Evolutionary conservation across 129 eudicot species (phyloP).

Genomic region (Centella asiatica): DNA sequence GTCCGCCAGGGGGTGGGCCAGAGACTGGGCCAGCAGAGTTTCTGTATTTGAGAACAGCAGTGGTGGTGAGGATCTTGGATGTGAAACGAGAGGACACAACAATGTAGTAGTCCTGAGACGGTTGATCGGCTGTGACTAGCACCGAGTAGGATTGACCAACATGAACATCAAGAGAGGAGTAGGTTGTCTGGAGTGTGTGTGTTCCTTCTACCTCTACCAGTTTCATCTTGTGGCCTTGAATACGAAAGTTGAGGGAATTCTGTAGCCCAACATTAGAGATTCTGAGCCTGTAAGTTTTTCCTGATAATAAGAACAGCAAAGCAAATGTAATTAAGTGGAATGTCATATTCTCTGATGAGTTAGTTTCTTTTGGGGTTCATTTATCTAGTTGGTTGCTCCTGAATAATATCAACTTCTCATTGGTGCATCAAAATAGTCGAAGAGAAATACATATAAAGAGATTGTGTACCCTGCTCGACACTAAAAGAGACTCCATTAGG

Average conservation of each 20-base stretch:
- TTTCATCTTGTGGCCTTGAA: slow-evolving; percentile 82
- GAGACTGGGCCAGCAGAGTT: slow-evolving; percentile 51
- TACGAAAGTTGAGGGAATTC: slow-evolving; percentile 80
- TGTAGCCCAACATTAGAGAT: slow-evolving; percentile 85
- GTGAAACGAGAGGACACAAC: slow-evolving; percentile 79
- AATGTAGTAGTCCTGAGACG: slow-evolving; percentile 53
- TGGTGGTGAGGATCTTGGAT: slow-evolving; percentile 44
- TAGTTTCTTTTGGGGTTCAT: no score
- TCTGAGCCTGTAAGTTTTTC: slow-evolving; percentile 79
- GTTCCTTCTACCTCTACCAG: slow-evolving; percentile 92
- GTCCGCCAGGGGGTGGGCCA: slow-evolving; percentile 85
- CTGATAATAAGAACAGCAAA: slow-evolving; percentile 23
- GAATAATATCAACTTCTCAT: background rate
- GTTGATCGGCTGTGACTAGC: slow-evolving; percentile 64
- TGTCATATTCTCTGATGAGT: no score
- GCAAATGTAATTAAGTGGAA: no score
- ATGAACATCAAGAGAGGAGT: slow-evolving; percentile 88
- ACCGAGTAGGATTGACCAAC: slow-evolving; percentile 85
- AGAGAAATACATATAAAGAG: background rate
- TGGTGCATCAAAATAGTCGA: background rate
- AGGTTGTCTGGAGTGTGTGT: slow-evolving; percentile 69
- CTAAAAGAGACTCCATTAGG: slow-evolving; percentile 49
- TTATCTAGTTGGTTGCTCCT: no score
- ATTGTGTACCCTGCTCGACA: slow-evolving; percentile 54
- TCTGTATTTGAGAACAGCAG: slow-evolving; percentile 63